phyloP scores from a whole-genome alignment of 768 basidiomycete species.

The Rhizopogon rudus region DNA sequence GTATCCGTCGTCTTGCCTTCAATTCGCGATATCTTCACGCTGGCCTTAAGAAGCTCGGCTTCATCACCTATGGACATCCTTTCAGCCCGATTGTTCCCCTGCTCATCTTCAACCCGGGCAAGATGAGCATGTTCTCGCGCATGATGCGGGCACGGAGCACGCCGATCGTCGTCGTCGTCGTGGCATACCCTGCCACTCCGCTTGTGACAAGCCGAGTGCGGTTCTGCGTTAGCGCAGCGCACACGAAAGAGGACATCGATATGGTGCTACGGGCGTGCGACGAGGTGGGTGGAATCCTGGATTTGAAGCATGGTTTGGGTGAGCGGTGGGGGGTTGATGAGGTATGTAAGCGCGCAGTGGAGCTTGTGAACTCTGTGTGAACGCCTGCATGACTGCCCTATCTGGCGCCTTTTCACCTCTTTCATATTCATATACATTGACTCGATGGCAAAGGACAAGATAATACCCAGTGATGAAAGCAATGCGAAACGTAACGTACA shows the following conservation, averaged over 20 bases:
- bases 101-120: constrained; percentile 88
- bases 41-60: constrained; percentile 86
- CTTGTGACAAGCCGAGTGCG: constrained; percentile 84
- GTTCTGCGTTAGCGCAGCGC: constrained; percentile 94
- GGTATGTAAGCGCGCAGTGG: constrained; percentile 66
- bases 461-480: neutral
- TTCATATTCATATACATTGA: neutral
- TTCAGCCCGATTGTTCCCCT: constrained; percentile 93
- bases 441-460: neutral
- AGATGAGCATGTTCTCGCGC: constrained; percentile 88
- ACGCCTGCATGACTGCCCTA: neutral
- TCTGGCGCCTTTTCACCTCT: neutral
- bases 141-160: constrained; percentile 66
- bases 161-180: constrained; percentile 86
- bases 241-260: constrained; percentile 98
- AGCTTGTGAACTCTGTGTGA: constrained; percentile 51
- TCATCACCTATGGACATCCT: constrained; percentile 92
- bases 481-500: neutral
- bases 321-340: constrained; percentile 80
- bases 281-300: constrained; percentile 86
- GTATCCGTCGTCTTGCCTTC: constrained; percentile 88
- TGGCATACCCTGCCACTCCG: constrained; percentile 88
- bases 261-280: constrained; percentile 79
- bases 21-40: constrained; percentile 89
- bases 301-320: constrained; percentile 74